Conservation (phyloP, 768 basidiomycete genomes). For the Psilocybe sp. region DNA sequence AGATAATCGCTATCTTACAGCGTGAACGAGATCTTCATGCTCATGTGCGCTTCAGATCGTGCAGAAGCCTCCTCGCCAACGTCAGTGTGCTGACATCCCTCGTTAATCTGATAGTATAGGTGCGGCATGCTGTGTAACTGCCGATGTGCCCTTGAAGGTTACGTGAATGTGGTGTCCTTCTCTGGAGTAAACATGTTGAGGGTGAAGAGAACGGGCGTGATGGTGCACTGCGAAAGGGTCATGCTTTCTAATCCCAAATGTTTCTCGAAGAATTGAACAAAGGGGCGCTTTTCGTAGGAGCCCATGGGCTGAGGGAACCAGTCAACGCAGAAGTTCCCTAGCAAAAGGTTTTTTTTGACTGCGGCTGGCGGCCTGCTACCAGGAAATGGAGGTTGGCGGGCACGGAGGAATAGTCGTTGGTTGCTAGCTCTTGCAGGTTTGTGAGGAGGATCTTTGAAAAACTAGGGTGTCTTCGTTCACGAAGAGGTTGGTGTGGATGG, state of each 20-base stretch:
- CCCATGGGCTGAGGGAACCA: conserved; percentile 39
- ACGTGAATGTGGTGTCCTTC: conserved; percentile 55
- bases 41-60: conserved; percentile 50
- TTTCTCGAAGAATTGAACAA: conserved; percentile 65
- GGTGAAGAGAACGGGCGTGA: conserved; percentile 47
- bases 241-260: conserved; percentile 52
- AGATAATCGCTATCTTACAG: conserved; percentile 74
- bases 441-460: conserved; percentile 50
- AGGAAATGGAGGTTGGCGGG: conserved; percentile 59
- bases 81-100: conserved; percentile 65
- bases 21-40: conserved; percentile 63
- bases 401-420: conserved; percentile 51
- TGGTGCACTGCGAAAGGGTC: conserved; percentile 50
- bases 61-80: conserved; percentile 58
- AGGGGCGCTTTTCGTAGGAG: conserved; percentile 49
- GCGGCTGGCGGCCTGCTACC: conserved; percentile 64
- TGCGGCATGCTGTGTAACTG: conserved; percentile 64
- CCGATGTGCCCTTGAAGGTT: conserved; percentile 70
- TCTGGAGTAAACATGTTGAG: conserved; percentile 44
- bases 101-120: conserved; percentile 46
- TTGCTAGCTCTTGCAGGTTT: conserved; percentile 58
- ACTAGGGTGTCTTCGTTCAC: conserved; percentile 53
- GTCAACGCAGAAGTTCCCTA: conserved; percentile 68
- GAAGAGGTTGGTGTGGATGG: conserved; percentile 50
- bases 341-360: conserved; percentile 51